A percentile compares a stretch with the other conserved stretches of the same genome.
phyloP scores from a whole-genome alignment of 345 rosid genomes.

The Pseudoturritis turrita region DNA sequence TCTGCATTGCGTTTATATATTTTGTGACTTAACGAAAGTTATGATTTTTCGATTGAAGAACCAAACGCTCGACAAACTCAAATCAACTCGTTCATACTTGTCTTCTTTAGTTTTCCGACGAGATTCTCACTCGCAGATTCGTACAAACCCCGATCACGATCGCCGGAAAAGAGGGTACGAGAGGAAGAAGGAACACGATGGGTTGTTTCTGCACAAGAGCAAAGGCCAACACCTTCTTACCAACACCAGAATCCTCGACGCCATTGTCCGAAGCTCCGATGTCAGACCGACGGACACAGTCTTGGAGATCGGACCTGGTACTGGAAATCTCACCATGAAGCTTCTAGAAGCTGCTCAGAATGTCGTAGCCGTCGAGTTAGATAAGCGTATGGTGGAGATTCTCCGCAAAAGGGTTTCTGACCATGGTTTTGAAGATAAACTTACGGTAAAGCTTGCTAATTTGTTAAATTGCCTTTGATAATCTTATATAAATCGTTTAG shows the following conservation, averaged over 20 bases:
- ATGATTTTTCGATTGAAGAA: constrained; percentile 16
- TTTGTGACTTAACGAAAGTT: background rate
- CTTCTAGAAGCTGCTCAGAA: constrained; percentile 54
- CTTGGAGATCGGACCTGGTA: constrained; percentile 87
- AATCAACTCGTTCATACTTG: constrained; percentile 9
- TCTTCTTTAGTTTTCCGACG: constrained; percentile 16
- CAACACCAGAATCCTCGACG: constrained; percentile 66
- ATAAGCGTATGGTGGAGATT: constrained; percentile 69
- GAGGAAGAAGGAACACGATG: constrained; percentile 28
- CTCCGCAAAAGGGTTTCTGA: constrained; percentile 53
- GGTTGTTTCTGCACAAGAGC: constrained; percentile 57
- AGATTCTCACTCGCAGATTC: constrained; percentile 18
- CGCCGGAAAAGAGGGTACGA: constrained; percentile 1
- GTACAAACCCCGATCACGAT: constrained; percentile 24
- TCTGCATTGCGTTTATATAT: too few species aligned
- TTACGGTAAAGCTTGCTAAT: constrained; percentile 44
- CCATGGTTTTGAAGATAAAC: constrained; percentile 37
- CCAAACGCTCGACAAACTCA: constrained; percentile 11
- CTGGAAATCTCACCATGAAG: constrained; percentile 86
- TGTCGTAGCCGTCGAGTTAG: constrained; percentile 74
- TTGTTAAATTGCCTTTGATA: background rate
- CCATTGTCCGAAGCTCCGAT: constrained; percentile 55
- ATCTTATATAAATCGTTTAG: too few species aligned
- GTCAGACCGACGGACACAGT: constrained; percentile 57
- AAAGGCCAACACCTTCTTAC: constrained; percentile 94